phyloP scores from a whole-genome alignment of 441 rosid species.

The Biscutella laevigata region DNA sequence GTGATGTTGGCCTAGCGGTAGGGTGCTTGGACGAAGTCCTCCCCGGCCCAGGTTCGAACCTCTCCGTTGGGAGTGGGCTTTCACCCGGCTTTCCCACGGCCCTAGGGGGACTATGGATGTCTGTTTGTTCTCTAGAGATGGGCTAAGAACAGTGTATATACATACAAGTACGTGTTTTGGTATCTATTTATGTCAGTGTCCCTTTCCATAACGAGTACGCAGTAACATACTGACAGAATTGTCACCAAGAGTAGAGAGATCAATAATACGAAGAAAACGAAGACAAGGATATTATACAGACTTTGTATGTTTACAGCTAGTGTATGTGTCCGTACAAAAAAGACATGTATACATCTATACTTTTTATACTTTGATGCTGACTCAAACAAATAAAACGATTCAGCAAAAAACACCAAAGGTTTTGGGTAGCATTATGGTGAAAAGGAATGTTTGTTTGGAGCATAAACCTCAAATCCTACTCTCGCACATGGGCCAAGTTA shows the following conservation, averaged over 20 bases:
- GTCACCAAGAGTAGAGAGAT: neutral
- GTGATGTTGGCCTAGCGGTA: too few relatives aligned
- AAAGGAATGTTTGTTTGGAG: conserved; percentile 16
- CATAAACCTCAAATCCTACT: conserved; percentile 23
- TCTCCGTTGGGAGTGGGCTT: too few relatives aligned
- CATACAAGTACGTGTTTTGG: neutral
- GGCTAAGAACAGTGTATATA: conserved; percentile 15
- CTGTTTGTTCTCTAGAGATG: too few relatives aligned
- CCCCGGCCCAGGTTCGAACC: too few relatives aligned
- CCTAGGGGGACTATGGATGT: too few relatives aligned
- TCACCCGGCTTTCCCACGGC: too few relatives aligned
- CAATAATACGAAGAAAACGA: neutral
- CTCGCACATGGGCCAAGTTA: conserved; percentile 21
- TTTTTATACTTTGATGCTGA: conserved; percentile 21
- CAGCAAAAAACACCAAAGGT: conserved; percentile 26
- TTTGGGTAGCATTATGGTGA: neutral
- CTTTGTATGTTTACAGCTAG: conserved; percentile 17
- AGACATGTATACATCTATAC: conserved; percentile 15
- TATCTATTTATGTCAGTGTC: neutral
- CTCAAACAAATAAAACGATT: conserved; percentile 24
- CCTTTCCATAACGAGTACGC: neutral
- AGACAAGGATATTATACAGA: conserved; percentile 9
- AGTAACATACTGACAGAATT: neutral
- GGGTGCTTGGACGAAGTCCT: too few relatives aligned
- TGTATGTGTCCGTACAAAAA: neutral